These are phyloP conservation scores for Syncephalis plumigaleata DNA, from an alignment of 371 early-diverging fungal species.

Conservation along the genomic window DNA sequence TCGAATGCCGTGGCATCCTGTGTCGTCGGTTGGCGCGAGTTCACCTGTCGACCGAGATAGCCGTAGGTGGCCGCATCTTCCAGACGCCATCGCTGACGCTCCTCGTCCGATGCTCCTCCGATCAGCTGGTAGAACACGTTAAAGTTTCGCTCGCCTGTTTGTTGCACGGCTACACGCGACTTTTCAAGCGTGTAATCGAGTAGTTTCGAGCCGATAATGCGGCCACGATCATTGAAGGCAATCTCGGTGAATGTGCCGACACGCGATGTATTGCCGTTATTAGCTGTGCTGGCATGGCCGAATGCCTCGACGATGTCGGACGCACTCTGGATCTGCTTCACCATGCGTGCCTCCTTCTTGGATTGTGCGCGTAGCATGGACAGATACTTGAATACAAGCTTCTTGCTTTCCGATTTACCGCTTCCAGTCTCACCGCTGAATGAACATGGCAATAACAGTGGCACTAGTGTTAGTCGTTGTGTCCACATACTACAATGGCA, in stretches of 20 bases:
- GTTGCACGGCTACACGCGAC: constrained; percentile 36
- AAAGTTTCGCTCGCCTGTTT: constrained; percentile 60
- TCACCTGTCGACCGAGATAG: constrained; percentile 19
- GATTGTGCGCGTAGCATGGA: constrained; percentile 45
- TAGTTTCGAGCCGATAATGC: constrained; percentile 74
- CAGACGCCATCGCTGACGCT: constrained; percentile 26
- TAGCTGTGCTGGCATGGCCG: constrained; percentile 59
- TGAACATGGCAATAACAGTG: no score
- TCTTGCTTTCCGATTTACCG: constrained; percentile 66
- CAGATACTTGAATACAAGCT: constrained; percentile 41
- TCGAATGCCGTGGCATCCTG: constrained; percentile 32
- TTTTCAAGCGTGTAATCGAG: constrained; percentile 88
- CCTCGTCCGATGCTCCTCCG: constrained; percentile 34
- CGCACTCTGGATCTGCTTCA: constrained; percentile 47
- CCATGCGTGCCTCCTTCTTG: constrained; percentile 66
- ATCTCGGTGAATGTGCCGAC: constrained; percentile 84
- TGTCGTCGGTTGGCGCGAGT: constrained; percentile 11
- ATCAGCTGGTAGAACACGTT: constrained; percentile 83
- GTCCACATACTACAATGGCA: constrained; percentile 22
- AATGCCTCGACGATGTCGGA: constrained; percentile 65
- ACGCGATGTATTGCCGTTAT: constrained; percentile 67
- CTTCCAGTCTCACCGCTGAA: constrained; percentile 63
- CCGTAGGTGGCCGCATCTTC: constrained; percentile 26
- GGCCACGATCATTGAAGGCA: constrained; percentile 76
- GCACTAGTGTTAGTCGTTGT: no score